A percentile compares a stretch with the other conserved stretches of the same genome.
These are phyloP conservation scores for Ophiorrhiza pumila DNA, from an alignment of 257 asterid species.

Conservation along the genomic window DNA sequence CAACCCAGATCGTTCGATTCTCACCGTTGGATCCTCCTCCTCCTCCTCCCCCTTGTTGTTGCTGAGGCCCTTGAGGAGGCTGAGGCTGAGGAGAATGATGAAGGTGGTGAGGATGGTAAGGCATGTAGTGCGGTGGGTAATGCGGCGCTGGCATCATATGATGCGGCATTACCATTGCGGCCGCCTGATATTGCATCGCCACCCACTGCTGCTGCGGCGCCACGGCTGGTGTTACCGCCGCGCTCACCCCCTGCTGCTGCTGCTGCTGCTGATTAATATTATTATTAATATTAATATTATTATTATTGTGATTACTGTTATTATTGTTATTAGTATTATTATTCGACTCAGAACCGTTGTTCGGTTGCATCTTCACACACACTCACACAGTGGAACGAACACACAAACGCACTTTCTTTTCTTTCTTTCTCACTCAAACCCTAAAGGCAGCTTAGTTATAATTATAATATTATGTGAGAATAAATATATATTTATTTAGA, in stretches of 20 bases:
- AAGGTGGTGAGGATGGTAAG: slow-evolving; percentile 52
- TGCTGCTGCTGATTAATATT: slow-evolving; percentile 7
- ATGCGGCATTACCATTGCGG: slow-evolving; percentile 83
- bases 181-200: slow-evolving; percentile 78
- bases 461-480: neutral
- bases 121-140: slow-evolving; percentile 64
- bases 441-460: neutral
- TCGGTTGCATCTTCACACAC: slow-evolving; percentile 40
- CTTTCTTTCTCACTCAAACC: neutral
- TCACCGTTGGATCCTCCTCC: slow-evolving; percentile 72
- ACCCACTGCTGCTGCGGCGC: slow-evolving; percentile 58
- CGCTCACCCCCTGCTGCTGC: slow-evolving; percentile 21
- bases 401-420: neutral
- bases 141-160: slow-evolving; percentile 71
- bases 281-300: slow-evolving; percentile 6
- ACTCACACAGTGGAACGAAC: neutral
- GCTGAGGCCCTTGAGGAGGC: slow-evolving; percentile 17
- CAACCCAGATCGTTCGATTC: slow-evolving; percentile 95
- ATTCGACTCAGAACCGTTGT: slow-evolving; percentile 45
- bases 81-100: slow-evolving; percentile 23
- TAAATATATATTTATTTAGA: neutral
- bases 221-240: slow-evolving; percentile 3
- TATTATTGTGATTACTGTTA: slow-evolving; percentile 20
- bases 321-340: slow-evolving; percentile 14
- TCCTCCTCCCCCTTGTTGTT: slow-evolving; percentile 29